Base-by-base conservation (phyloP, 148 eudicot genomes). In the Vaccinium vitisidaea region DNA sequence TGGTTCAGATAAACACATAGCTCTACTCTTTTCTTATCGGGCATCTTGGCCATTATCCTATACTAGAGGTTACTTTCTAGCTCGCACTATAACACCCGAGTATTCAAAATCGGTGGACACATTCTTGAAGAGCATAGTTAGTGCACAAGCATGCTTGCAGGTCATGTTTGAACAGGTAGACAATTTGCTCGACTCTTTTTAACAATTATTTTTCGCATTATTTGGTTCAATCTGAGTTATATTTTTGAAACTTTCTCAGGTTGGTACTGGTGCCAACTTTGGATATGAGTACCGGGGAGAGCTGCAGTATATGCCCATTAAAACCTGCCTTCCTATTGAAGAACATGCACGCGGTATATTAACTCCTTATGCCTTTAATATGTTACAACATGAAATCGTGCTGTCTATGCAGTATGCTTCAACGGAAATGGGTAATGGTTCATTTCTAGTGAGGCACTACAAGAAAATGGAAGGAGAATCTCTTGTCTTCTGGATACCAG, bases 131-230 rank as follows among this genome's bases (percentile, higher is more conserved):
- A 87, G 84, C 70, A 84, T 93, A n/a, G 86, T 94, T 79, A 86
- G 83, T 54, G 85, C 77, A 86, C 90, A 94, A 54, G 79, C 93
- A 75, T 91, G 90, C 61, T 83, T 94, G 86, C 91, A 84, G 71
- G 77, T 74, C 83, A 90, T 94, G 83, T 91, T 93, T 88, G 92
- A 93, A 88, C 92, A 94, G 94, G 97, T 92, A 85, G 80, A 16
- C 46, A 84, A 74, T 23, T 85, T 80, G 15, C 21, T 69, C 13
- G 70, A 56, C 39, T 15, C 59, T 9, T 76, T 76, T 76, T 27
- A 43, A 43, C 65, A 12, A n/a, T 39, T 30, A 75, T 27, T 32
- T 10, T 52, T 8, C 0, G 2, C 43, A 11, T 36, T 21, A 10
- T 27, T 75, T 32, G 49, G 52, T 36, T 54, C 14, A 78, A 69